These are phyloP conservation scores for Botryotinia convoluta DNA, from an alignment of 2,329 filamentous ascomycete genomes.

Conservation along the genomic window DNA sequence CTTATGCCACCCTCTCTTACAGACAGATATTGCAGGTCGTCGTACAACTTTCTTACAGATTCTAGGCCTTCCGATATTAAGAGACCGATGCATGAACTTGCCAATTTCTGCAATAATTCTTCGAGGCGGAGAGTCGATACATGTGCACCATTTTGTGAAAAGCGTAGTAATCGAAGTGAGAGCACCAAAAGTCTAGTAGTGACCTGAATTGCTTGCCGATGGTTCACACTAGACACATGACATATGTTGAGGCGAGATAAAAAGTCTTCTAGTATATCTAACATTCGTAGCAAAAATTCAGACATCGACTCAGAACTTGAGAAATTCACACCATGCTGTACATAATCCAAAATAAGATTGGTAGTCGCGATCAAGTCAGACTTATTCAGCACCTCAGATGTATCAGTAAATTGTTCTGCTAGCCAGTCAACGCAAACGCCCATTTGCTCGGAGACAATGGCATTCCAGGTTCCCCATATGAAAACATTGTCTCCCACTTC, in stretches of 20 bases:
- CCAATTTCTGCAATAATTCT: constrained; percentile 46
- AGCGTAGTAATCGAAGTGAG: constrained; percentile 42
- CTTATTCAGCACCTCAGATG: not conserved
- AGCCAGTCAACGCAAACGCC: constrained; percentile 61
- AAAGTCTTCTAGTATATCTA: constrained; percentile 33
- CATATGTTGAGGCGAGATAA: constrained; percentile 24
- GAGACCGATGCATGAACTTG: constrained; percentile 41
- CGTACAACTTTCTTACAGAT: constrained; percentile 47
- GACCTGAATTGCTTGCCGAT: constrained; percentile 25
- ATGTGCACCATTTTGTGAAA: constrained; percentile 40
- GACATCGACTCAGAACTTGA: constrained; percentile 19
- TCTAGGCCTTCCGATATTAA: constrained; percentile 47
- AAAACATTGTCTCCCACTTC: constrained; percentile 49
- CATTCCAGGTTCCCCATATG: constrained; percentile 57
- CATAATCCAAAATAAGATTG: constrained; percentile 34
- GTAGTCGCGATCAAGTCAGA: constrained; percentile 23
- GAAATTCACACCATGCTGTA: constrained; percentile 33
- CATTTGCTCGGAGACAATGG: constrained; percentile 58
- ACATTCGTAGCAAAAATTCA: constrained; percentile 35
- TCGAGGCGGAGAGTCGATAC: constrained; percentile 44
- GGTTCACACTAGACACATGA: not conserved
- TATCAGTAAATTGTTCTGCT: constrained; percentile 42
- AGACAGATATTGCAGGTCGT: constrained; percentile 46
- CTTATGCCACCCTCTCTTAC: constrained; percentile 53
- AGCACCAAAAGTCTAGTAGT: constrained; percentile 38